A percentile compares a stretch with the other conserved stretches of the same genome.
These are phyloP conservation scores for Tausonia pullulans DNA, from an alignment of 1,284 basidiomycete genomes.

Conservation along the genomic window DNA sequence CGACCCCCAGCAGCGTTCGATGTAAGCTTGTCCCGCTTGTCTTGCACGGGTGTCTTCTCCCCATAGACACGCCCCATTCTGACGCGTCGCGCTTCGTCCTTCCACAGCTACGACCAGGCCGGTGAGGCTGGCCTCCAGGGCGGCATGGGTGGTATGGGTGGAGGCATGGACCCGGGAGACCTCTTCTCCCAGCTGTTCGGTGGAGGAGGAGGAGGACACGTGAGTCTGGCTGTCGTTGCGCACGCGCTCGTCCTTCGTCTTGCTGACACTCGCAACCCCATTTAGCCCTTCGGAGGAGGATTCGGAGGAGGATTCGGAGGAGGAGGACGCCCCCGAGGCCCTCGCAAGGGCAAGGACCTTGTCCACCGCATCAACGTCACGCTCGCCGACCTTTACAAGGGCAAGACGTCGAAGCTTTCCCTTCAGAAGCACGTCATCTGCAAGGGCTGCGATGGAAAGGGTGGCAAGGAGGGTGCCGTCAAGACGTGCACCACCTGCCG, in stretches of 20 bases:
- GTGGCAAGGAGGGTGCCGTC: constrained; percentile 94
- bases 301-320: constrained; percentile 49
- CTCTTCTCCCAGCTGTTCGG: constrained; percentile 95
- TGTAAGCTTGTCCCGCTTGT: constrained; percentile 30
- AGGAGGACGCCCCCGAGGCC: constrained; percentile 46
- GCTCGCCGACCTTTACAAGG: constrained; percentile 95
- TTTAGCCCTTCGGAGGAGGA: constrained; percentile 63
- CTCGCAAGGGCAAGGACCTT: constrained; percentile 96
- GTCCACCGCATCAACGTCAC: constrained; percentile 93
- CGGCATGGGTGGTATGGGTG: constrained; percentile 62
- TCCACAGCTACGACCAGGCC: constrained; percentile 63
- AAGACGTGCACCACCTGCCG: constrained; percentile 66
- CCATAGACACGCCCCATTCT: neutral
- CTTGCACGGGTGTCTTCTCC: constrained; percentile 4
- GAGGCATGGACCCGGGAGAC: constrained; percentile 96
- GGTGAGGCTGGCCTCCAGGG: constrained; percentile 89
- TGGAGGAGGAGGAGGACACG: constrained; percentile 53
- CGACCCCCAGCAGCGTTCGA: constrained; percentile 67
- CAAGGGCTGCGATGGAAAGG: constrained; percentile 84
- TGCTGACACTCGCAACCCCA: constrained; percentile 44
- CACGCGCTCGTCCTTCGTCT: neutral
- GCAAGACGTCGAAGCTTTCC: constrained; percentile 95
- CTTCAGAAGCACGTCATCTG: constrained; percentile 94
- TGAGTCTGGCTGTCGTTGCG: constrained; percentile 25
- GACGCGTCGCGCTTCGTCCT: constrained; percentile 14